phyloP scores from a whole-genome alignment of 257 asterid genomes.

The Lavandula angustifolia region DNA sequence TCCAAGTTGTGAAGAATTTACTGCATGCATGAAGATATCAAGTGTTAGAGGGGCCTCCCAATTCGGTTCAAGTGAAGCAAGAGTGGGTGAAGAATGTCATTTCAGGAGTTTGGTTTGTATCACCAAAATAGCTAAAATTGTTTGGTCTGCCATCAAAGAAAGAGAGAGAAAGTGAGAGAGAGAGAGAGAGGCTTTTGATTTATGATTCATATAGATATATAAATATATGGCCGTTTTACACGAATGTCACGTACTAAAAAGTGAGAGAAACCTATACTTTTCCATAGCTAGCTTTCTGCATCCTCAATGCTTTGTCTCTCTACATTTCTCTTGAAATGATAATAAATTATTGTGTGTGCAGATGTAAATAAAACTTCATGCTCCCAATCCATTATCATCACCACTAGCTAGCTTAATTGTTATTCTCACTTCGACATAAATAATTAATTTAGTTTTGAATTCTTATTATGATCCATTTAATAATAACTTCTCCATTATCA shows the following conservation, averaged over 20 bases:
- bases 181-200: not conserved
- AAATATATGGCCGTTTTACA: slow-evolving; percentile 28
- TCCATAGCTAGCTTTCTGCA: slow-evolving; percentile 34
- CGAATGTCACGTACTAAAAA: slow-evolving; percentile 35
- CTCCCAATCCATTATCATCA: slow-evolving; percentile 9
- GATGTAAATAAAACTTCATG: not conserved
- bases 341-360: not conserved
- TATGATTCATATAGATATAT: no score
- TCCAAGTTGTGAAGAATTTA: slow-evolving; percentile 7
- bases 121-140: slow-evolving; percentile 37
- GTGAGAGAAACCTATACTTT: no score
- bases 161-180: not conserved
- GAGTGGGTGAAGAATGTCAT: slow-evolving; percentile 48
- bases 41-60: not conserved
- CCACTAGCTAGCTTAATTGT: no score
- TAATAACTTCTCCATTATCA: no score
- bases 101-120: slow-evolving; percentile 44
- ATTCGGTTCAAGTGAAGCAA: slow-evolving; percentile 10
- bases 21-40: slow-evolving; percentile 24
- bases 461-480: no score
- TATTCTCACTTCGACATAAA: no score
- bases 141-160: slow-evolving; percentile 14
- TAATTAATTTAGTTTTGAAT: no score
- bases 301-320: not conserved
- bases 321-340: not conserved